phyloP scores from a whole-genome alignment of 768 basidiomycete genomes.

The Pilatotrama ljubarskyi region DNA sequence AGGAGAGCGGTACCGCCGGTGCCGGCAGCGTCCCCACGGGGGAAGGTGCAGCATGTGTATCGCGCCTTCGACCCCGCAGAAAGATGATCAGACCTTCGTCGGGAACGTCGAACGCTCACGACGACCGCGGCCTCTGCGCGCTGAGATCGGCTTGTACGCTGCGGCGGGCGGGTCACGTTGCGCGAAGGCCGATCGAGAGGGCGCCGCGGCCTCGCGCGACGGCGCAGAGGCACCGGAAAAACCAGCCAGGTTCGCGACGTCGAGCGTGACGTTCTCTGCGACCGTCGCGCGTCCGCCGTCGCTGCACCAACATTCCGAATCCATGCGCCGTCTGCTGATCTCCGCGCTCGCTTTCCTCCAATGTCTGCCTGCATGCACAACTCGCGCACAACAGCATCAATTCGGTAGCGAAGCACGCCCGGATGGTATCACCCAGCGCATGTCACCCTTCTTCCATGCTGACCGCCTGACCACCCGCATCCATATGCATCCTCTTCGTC shows the following conservation, averaged over 20 bases:
- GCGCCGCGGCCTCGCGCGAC: neutral
- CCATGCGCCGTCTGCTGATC: constrained; percentile 2
- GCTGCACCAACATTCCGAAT: neutral
- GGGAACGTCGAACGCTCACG: neutral
- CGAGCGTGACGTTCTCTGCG: neutral
- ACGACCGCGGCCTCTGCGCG: neutral
- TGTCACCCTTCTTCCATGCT: neutral
- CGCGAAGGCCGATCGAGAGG: neutral
- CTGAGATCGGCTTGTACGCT: neutral
- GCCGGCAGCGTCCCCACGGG: constrained; percentile 1
- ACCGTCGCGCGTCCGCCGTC: neutral
- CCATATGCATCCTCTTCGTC: constrained; percentile 1
- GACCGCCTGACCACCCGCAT: constrained; percentile 14
- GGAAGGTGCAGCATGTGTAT: neutral
- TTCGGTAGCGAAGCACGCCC: neutral
- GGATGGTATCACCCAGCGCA: constrained; percentile 1
- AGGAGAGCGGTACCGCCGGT: constrained; percentile 2
- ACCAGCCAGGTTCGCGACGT: neutral
- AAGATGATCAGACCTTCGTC: neutral
- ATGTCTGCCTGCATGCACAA: neutral
- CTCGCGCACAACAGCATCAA: neutral
- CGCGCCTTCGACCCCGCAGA: neutral
- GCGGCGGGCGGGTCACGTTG: neutral
- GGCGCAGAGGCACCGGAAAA: neutral
- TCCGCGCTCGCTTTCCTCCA: neutral